Conservation (phyloP, 495 filamentous ascomycete species). For the Podospora australis region DNA sequence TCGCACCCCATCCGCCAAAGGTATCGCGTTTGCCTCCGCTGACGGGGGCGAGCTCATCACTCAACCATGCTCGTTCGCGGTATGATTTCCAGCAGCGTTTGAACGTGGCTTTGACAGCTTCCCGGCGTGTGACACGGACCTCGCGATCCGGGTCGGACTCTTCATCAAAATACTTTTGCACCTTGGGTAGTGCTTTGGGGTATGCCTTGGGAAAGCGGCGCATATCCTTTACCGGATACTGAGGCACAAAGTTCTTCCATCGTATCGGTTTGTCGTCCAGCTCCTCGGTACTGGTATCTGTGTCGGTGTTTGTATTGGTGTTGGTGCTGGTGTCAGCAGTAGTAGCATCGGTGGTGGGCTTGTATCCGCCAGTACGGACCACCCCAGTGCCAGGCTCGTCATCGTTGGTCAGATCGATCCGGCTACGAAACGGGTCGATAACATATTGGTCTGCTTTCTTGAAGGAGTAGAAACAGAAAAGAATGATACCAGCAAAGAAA, state of each 20-base stretch:
- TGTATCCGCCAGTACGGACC: too few relatives aligned
- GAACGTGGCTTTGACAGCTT: conserved; percentile 61
- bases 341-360: too few relatives aligned
- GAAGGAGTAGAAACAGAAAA: background rate
- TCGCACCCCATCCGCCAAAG: conserved; percentile 93
- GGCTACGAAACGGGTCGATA: background rate
- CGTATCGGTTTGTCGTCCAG: background rate
- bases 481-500: background rate
- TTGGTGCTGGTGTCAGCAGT: too few relatives aligned
- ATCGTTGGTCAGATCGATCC: background rate
- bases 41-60: conserved; percentile 69
- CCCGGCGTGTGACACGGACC: conserved; percentile 31
- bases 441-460: background rate
- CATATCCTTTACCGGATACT: conserved; percentile 55
- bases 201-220: conserved; percentile 63
- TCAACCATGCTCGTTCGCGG: conserved; percentile 64
- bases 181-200: conserved; percentile 60
- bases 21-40: conserved; percentile 49
- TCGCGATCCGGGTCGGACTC: conserved; percentile 29
- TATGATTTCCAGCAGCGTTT: conserved; percentile 73
- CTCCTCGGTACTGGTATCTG: background rate
- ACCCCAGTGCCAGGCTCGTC: too few relatives aligned
- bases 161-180: conserved; percentile 50
- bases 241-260: conserved; percentile 34
- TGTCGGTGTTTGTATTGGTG: too few relatives aligned